A percentile compares a stretch with the other conserved stretches of the same genome.
These are phyloP conservation scores for Aspergillus sp. DNA, from an alignment of 2,329 filamentous ascomycete species.

Conservation along the genomic window DNA sequence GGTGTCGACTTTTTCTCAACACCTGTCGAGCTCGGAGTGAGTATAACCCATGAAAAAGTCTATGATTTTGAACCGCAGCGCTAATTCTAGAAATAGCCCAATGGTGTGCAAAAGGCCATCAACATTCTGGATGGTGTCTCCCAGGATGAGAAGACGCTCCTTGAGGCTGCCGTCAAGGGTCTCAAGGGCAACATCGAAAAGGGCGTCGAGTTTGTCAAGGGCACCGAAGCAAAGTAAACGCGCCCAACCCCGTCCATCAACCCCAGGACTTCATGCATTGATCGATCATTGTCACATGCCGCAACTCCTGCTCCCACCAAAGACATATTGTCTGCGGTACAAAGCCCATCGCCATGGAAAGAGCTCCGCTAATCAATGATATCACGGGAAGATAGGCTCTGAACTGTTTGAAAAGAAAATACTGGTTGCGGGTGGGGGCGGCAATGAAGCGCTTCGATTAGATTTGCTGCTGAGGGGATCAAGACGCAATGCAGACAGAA, in stretches of 20 bases:
- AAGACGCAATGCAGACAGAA: conserved; percentile 20
- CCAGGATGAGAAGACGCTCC: conserved; percentile 85
- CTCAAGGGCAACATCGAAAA: conserved; percentile 93
- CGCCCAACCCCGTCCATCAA: conserved; percentile 37
- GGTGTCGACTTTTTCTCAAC: conserved; percentile 95
- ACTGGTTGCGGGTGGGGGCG: conserved; percentile 31
- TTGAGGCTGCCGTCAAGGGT: conserved; percentile 74
- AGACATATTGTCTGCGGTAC: conserved; percentile 21
- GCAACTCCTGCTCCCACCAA: conserved; percentile 20
- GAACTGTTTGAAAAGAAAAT: conserved; percentile 35
- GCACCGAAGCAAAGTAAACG: conserved; percentile 84
- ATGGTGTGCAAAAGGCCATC: conserved; percentile 82
- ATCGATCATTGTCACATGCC: conserved; percentile 25
- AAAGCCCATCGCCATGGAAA: conserved; percentile 28
- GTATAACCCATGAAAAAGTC: conserved; percentile 41
- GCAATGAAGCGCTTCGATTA: conserved; percentile 24
- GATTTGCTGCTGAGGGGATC: conserved; percentile 12
- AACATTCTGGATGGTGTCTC: conserved; percentile 79
- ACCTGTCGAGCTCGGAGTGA: conserved; percentile 91
- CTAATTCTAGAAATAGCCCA: conserved; percentile 61
- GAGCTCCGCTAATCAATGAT: conserved; percentile 42
- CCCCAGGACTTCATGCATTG: conserved; percentile 26
- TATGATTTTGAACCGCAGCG: background rate
- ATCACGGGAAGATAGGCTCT: conserved; percentile 52
- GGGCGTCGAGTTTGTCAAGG: conserved; percentile 87